These are phyloP conservation scores for Poronia punctata DNA, from an alignment of 495 filamentous ascomycete genomes.

Conservation along the genomic window DNA sequence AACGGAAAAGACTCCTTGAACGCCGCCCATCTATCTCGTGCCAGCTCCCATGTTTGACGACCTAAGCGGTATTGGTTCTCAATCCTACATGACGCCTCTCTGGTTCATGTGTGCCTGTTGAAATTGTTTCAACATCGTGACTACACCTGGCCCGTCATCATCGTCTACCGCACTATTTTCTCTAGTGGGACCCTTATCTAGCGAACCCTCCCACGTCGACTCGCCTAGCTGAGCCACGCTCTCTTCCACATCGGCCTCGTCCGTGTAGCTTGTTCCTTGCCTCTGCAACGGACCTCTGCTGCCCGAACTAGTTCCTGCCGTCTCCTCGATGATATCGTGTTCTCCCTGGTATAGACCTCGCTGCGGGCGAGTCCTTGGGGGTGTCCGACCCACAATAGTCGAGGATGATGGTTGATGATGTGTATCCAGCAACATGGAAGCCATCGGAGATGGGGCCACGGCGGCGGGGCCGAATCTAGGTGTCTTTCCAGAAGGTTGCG, in stretches of 20 bases:
- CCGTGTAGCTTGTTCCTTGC: constrained; percentile 41
- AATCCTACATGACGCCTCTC: constrained; percentile 31
- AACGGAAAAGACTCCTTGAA: too few species aligned
- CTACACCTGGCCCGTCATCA: constrained; percentile 56
- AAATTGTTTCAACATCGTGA: constrained; percentile 86
- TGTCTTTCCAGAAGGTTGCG: constrained; percentile 15
- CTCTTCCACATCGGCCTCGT: constrained; percentile 53
- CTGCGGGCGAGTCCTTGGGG: constrained; percentile 32
- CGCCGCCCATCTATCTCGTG: too few species aligned
- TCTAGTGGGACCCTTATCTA: constrained; percentile 31
- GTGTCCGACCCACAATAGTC: constrained; percentile 35
- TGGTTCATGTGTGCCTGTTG: constrained; percentile 70
- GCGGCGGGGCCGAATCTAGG: constrained; percentile 29
- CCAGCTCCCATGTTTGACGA: too few species aligned
- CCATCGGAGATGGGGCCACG: constrained; percentile 48
- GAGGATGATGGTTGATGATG: constrained; percentile 72
- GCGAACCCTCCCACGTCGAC: constrained; percentile 48
- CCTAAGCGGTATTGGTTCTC: background rate
- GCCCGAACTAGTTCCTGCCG: constrained; percentile 42
- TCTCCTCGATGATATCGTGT: constrained; percentile 41
- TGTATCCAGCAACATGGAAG: constrained; percentile 75
- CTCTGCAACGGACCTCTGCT: constrained; percentile 71
- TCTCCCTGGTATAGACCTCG: constrained; percentile 36
- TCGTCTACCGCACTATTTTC: constrained; percentile 31
- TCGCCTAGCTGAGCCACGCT: constrained; percentile 39